These are phyloP conservation scores for Claviceps digitariae DNA, from an alignment of 2,329 filamentous ascomycete species.

Conservation along the genomic window DNA sequence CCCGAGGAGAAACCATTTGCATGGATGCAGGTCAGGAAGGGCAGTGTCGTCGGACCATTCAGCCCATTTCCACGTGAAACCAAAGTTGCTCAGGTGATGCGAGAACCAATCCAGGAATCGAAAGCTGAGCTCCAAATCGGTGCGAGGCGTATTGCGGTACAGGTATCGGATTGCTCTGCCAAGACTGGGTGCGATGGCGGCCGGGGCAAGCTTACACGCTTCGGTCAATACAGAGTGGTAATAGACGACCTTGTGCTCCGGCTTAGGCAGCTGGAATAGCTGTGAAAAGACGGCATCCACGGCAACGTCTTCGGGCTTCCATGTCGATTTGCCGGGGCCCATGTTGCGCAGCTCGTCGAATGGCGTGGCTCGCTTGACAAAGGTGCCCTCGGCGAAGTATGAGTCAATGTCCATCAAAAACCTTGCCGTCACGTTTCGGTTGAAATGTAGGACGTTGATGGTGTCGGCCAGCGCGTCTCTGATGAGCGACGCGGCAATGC, in stretches of 20 bases:
- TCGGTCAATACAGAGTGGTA: slow-evolving; percentile 94
- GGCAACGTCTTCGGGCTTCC: slow-evolving; percentile 95
- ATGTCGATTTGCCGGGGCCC: slow-evolving; percentile 54
- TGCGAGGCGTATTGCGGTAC: slow-evolving; percentile 65
- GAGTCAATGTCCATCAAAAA: slow-evolving; percentile 90
- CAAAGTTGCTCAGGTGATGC: slow-evolving; percentile 96
- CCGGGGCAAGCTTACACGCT: slow-evolving; percentile 87
- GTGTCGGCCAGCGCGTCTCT: slow-evolving; percentile 81
- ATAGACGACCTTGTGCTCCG: slow-evolving; percentile 91
- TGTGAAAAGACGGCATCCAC: slow-evolving; percentile 98
- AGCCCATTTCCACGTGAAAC: slow-evolving; percentile 98
- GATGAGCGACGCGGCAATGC: slow-evolving; percentile 69
- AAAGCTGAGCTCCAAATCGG: slow-evolving; percentile 78
- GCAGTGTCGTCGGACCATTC: slow-evolving; percentile 88
- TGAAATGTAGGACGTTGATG: slow-evolving; percentile 88
- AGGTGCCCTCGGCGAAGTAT: slow-evolving; percentile 81
- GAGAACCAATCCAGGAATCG: slow-evolving; percentile 96
- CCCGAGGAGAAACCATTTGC: slow-evolving; percentile 85
- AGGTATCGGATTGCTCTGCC: slow-evolving; percentile 86
- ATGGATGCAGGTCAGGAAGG: slow-evolving; percentile 64
- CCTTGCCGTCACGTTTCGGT: slow-evolving; percentile 73
- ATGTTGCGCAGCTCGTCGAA: slow-evolving; percentile 76
- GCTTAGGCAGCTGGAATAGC: slow-evolving; percentile 70
- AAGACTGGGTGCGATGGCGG: slow-evolving; percentile 87
- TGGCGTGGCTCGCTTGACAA: slow-evolving; percentile 83